Conservation (phyloP, 2,329 filamentous ascomycete genomes). For the Penicillium sp. region DNA sequence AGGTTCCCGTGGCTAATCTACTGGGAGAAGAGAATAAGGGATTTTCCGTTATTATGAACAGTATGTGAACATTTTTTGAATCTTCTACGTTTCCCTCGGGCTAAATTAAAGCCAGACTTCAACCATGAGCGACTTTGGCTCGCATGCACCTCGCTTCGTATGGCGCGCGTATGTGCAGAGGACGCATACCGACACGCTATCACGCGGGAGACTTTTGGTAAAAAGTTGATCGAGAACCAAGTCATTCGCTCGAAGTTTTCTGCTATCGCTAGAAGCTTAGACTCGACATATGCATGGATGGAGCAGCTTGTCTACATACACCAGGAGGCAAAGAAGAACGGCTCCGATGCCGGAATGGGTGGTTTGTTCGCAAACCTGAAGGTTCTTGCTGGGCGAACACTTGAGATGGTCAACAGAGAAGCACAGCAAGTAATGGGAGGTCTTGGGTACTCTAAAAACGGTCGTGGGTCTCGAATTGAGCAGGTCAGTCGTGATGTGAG, state of each 20-base stretch:
- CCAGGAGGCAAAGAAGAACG: constrained; percentile 22
- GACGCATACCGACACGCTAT: constrained; percentile 58
- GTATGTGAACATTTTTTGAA: constrained; percentile 12
- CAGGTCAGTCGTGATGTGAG: constrained; percentile 59
- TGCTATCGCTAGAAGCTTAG: constrained; percentile 58
- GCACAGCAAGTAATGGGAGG: constrained; percentile 61
- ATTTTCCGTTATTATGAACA: constrained; percentile 77
- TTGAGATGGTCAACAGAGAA: constrained; percentile 57
- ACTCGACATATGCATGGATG: constrained; percentile 62
- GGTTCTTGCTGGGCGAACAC: constrained; percentile 54
- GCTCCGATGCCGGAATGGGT: constrained; percentile 23
- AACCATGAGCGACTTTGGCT: constrained; percentile 65
- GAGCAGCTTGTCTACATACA: constrained; percentile 61
- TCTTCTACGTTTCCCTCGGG: not conserved
- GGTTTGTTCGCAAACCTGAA: constrained; percentile 41
- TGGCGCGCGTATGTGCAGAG: constrained; percentile 61
- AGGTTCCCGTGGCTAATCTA: constrained; percentile 70
- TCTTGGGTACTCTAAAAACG: constrained; percentile 55
- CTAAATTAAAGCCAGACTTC: constrained; percentile 46
- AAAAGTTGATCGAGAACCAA: constrained; percentile 59
- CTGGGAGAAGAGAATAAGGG: constrained; percentile 71
- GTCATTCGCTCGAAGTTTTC: constrained; percentile 62
- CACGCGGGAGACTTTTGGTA: constrained; percentile 61
- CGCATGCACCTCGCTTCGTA: constrained; percentile 60
- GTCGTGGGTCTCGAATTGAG: constrained; percentile 55